Evolutionary conservation across 1,284 basidiomycete species (phyloP), one percentile per base, ranked within the genome.

Genomic region (Puccinia coronata): DNA sequence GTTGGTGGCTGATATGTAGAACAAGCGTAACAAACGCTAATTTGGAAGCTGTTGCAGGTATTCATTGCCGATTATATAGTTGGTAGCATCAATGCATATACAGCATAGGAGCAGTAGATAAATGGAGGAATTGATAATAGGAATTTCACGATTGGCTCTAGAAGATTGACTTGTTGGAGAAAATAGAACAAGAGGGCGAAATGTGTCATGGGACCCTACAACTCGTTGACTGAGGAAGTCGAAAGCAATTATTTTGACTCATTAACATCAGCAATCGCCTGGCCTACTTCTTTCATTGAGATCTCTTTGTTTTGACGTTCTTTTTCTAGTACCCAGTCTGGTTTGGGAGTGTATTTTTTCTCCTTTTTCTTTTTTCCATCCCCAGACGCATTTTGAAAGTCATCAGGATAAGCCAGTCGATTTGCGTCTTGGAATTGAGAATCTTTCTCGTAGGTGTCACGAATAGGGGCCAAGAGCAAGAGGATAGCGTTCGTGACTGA

Each of bases 341-440:
- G 78, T 59, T 80, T 80, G n/a, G 78, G 78, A n/a, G 69, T 61
- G 23, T 80, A 77, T 73, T 74, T 75, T 83, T 92, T 84, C 65
- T 83, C 92, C 85, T 91, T 91, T 31, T 82, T 82, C 86, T 91
- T 90, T 82, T 88, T 82, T 49, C 81, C 79, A 57, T 82, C 81
- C 5, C 82, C 59, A 28, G 80, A 81, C 23, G 76, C 73, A 49
- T 43, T 51, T 51, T 47, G 41, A 89, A 83, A 89, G 89, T 28
- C 88, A 88, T 1, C 90, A 0, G 95, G 95, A 88, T 98, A 99
- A 23, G 95, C 96, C 25, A 91, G 87, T 84, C 89, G 89, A 85
- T 93, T 92, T 12, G 92, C 88, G 85, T 89, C 89, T 86, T 93
- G 90, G 91, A 95, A 98, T 85, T 94, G 93, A 83, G 91, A 89